Percentiles rank a stretch among this genome's conserved stretches.
Evolutionary conservation across 2,329 filamentous ascomycete genomes (phyloP).

Genomic region (Sordariomycetes sp.): DNA sequence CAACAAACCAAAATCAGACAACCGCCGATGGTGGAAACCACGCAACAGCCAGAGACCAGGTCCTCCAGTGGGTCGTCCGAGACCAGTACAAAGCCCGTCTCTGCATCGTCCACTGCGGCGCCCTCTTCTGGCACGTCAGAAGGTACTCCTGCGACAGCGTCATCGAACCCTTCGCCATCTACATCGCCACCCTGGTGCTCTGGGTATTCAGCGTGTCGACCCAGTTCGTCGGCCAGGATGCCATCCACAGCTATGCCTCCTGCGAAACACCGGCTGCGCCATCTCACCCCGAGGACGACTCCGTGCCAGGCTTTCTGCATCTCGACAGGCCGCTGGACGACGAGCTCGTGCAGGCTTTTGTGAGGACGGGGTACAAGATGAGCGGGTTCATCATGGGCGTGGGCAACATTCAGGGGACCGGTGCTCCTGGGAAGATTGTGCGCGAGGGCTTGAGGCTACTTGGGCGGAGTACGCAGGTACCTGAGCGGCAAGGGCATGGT

Average conservation of each 20-base stretch:
- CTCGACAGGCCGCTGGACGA: slow-evolving; percentile 46
- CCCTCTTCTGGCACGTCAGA: slow-evolving; percentile 32
- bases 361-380: slow-evolving; percentile 37
- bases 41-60: slow-evolving; percentile 3
- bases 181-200: slow-evolving; percentile 22
- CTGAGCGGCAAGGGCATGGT: not conserved
- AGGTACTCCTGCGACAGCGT: slow-evolving; percentile 26
- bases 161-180: slow-evolving; percentile 23
- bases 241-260: not conserved
- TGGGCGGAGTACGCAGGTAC: not conserved
- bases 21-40: not conserved
- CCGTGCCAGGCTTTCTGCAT: slow-evolving; percentile 30
- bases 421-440: slow-evolving; percentile 8
- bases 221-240: not conserved
- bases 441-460: slow-evolving; percentile 4
- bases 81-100: slow-evolving; percentile 31
- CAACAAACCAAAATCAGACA: not conserved
- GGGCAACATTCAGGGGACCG: slow-evolving; percentile 29
- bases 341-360: slow-evolving; percentile 45
- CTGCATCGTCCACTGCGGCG: slow-evolving; percentile 31
- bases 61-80: slow-evolving; percentile 20
- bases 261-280: not conserved
- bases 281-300: slow-evolving; percentile 1
- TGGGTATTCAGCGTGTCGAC: slow-evolving; percentile 22
- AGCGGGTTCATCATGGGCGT: slow-evolving; percentile 37